phyloP scores from a whole-genome alignment of 768 basidiomycete species.

The Russula olivacea region DNA sequence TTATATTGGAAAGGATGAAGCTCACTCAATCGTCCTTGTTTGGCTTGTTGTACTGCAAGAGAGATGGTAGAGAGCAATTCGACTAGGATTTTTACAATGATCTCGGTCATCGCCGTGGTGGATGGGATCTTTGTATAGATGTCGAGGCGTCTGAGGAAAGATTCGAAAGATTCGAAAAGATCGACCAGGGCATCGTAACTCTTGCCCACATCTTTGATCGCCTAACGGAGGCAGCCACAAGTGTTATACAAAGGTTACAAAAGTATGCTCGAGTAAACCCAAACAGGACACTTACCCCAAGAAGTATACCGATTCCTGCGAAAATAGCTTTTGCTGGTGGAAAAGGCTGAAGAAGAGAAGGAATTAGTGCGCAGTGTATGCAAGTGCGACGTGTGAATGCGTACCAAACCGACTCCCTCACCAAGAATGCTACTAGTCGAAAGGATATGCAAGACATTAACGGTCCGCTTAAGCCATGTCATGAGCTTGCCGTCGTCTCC shows the following conservation, averaged over 20 bases:
- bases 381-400: not conserved
- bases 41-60: not conserved
- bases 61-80: not conserved
- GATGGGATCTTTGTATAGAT: not conserved
- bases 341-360: not conserved
- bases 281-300: not conserved
- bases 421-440: not conserved
- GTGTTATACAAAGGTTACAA: not conserved
- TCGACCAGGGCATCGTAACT: not conserved
- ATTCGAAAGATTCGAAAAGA: not conserved
- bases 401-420: not conserved
- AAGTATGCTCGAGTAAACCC: not conserved
- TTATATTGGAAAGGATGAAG: not conserved
- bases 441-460: not conserved
- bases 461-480: not conserved
- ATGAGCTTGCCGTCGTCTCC: not conserved
- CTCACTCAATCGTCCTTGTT: not conserved
- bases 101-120: not conserved
- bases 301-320: not conserved
- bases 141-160: not conserved
- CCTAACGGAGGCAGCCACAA: not conserved
- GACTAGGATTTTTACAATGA: not conserved
- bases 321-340: not conserved
- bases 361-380: not conserved
- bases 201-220: not conserved